Conservation (phyloP, 495 filamentous ascomycete species). For the Podospora comata region DNA sequence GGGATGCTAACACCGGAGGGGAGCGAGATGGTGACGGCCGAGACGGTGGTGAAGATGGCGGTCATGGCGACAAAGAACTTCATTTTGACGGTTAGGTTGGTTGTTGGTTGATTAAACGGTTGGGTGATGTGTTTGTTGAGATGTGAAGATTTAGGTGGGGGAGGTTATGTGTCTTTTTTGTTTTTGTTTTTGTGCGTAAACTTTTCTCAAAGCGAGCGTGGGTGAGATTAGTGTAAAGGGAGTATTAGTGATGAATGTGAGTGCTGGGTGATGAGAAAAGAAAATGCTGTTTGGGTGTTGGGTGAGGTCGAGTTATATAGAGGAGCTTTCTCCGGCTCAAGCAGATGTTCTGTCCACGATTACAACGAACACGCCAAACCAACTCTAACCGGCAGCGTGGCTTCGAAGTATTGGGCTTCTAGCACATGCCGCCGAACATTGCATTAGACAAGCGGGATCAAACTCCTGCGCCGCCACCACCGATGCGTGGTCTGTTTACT, state of each 20-base stretch:
- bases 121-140: background rate
- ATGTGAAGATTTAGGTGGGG: background rate
- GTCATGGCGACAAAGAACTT: slow-evolving; percentile 20
- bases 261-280: slow-evolving; percentile 11
- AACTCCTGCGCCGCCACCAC: background rate
- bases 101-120: slow-evolving; percentile 7
- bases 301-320: slow-evolving; percentile 13
- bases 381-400: background rate
- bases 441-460: background rate
- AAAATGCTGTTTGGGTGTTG: background rate
- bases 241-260: slow-evolving; percentile 6
- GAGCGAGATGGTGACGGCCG: slow-evolving; percentile 30
- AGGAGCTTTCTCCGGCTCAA: background rate
- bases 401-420: background rate
- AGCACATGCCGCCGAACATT: background rate
- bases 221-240: slow-evolving; percentile 1
- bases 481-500: background rate
- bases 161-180: background rate
- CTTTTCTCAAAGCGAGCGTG: slow-evolving; percentile 10
- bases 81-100: slow-evolving; percentile 22
- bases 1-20: slow-evolving; percentile 29
- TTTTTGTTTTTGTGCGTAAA: background rate
- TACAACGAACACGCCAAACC: background rate
- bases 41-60: slow-evolving; percentile 14
- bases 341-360: background rate